These are phyloP conservation scores for Lupinus albus DNA, from an alignment of 306 rosid genomes.

Conservation along the genomic window DNA sequence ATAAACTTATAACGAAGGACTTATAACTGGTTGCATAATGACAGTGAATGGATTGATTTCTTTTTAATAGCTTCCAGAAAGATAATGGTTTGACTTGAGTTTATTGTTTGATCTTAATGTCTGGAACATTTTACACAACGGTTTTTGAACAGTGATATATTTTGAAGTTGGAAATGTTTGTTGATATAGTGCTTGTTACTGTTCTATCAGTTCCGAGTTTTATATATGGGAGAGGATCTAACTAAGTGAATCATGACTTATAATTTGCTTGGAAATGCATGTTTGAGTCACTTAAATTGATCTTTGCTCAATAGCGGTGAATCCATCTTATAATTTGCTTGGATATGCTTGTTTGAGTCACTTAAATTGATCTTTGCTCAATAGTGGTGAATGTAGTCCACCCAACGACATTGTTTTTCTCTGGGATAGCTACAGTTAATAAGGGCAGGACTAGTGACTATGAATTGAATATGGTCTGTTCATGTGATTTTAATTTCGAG, in stretches of 20 bases:
- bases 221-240: background rate
- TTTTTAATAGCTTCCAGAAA: background rate
- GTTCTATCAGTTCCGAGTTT: conserved; percentile 9
- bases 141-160: conserved; percentile 2
- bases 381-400: background rate
- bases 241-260: background rate
- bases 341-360: conserved; percentile 20
- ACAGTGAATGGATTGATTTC: background rate
- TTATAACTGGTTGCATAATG: conserved; percentile 2
- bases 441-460: conserved; percentile 3
- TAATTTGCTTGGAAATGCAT: conserved; percentile 21
- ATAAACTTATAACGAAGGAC: too few relatives aligned
- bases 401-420: background rate
- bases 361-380: background rate
- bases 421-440: background rate
- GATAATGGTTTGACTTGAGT: conserved; percentile 2
- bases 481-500: conserved; percentile 18
- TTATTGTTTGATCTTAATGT: background rate
- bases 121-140: background rate
- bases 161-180: conserved; percentile 1
- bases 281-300: background rate
- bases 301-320: background rate
- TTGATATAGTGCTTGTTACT: conserved; percentile 15
- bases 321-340: conserved; percentile 8
- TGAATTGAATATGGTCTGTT: conserved; percentile 6